Conservation (phyloP, 2,329 filamentous ascomycete genomes). For the Stachybotrys chlorohalonatus region DNA sequence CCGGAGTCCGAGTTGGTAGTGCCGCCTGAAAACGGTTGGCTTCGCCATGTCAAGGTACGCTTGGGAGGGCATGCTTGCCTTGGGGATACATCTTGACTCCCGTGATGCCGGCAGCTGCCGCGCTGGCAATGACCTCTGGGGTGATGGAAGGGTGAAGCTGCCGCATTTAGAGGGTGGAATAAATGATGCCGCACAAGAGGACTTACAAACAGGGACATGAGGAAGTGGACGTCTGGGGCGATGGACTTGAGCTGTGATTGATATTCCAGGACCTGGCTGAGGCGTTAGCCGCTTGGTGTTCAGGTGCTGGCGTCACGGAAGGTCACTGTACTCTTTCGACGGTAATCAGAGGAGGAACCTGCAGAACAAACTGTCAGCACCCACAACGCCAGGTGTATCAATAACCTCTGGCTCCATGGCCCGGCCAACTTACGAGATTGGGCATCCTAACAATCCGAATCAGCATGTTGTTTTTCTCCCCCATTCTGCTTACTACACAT, state of each 20-base stretch:
- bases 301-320: background rate
- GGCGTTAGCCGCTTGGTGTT: constrained; percentile 9
- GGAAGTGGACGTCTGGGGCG: constrained; percentile 54
- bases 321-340: constrained; percentile 26
- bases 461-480: background rate
- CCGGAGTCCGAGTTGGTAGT: constrained; percentile 62
- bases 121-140: constrained; percentile 61
- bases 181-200: background rate
- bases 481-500: background rate
- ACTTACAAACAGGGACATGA: constrained; percentile 62
- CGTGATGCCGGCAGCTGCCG: constrained; percentile 60
- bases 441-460: constrained; percentile 34
- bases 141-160: constrained; percentile 53
- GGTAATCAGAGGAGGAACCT: constrained; percentile 48
- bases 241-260: constrained; percentile 49
- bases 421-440: constrained; percentile 39
- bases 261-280: constrained; percentile 54
- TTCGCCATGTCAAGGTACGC: background rate
- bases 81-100: constrained; percentile 66
- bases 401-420: no score
- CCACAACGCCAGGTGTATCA: no score
- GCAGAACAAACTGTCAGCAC: background rate
- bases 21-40: constrained; percentile 30
- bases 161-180: background rate
- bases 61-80: constrained; percentile 12